Conservation (phyloP, 257 asterid genomes). For the Coffea eugenioides region DNA sequence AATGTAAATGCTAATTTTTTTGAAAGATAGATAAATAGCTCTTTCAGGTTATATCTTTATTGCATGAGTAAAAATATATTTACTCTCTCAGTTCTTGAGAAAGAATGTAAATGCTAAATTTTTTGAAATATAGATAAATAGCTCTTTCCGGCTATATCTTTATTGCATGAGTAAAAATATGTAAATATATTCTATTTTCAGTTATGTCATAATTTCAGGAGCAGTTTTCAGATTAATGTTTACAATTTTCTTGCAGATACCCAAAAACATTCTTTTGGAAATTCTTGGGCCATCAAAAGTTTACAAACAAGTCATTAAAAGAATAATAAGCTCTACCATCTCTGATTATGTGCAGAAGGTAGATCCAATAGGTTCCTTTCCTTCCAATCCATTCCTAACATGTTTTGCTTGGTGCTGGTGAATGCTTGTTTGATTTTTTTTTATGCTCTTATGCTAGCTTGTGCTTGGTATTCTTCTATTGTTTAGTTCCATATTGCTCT, state of each 20-base stretch:
- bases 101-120: background rate
- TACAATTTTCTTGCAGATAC: conserved; percentile 40
- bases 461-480: background rate
- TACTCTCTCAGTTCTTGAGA: background rate
- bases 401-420: background rate
- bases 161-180: background rate
- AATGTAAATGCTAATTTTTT: too few species aligned
- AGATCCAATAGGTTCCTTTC: background rate
- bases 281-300: conserved; percentile 58
- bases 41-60: too few species aligned
- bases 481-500: background rate
- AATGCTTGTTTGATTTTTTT: background rate
- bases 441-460: background rate
- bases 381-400: background rate
- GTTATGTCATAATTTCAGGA: background rate
- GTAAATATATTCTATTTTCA: background rate
- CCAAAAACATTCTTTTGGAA: conserved; percentile 51
- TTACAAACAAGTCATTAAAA: conserved; percentile 48
- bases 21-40: too few species aligned
- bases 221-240: conserved; percentile 8
- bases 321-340: conserved; percentile 40
- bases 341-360: conserved; percentile 48
- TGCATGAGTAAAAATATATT: too few species aligned
- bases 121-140: background rate
- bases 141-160: background rate